Evolutionary conservation across 805 yeast genomes (phyloP), one percentile per base, ranked within the genome.

Genomic region (Jamesozyma lodderae): DNA sequence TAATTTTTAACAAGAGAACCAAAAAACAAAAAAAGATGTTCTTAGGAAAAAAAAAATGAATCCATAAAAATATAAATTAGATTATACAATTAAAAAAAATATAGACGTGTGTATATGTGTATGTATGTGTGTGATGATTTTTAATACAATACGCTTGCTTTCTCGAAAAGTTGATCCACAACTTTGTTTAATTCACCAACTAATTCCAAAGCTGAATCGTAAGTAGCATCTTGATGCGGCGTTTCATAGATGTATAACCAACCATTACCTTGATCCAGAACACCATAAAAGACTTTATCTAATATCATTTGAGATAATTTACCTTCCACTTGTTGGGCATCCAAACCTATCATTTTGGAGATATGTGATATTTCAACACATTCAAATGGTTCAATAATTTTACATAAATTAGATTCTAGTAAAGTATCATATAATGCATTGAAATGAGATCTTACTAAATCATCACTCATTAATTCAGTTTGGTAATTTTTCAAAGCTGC

Each of bases 181-280:
- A 81, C 96, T 38, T 67, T 73, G 20, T 92, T 81, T 77, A 92
- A 78, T 57, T 84, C 82, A 58, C 82, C 83, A 35, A 94, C 77
- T 48, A 94, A 76, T 41, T 84, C 92, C 49, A 90, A 73, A 31
- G 94, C 81, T 38, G 90, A 78, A 46, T 81, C 92, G 56, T 90
- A 92, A 36, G 94, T 79, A 28, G 83, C 83, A 61, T 92, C 97
- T 44, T 78, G 77, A 54, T 75, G 77, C 30, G 95, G 95, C 57
- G 87, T 83, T 42, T 86, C 94, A 55, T 84, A 92, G 41, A 92
- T 76, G 48, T 86, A 79, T 52, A 92, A 72, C 95, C 96, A 92
- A 7, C 98, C 98, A 59, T 88, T 88, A 33, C 97, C 97, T 67
- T 92, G 99, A 62, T 92, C 98, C 49, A 92, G 70, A 26, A 92